phyloP scores from a whole-genome alignment of 1,139 yeast genomes.

The Taiozyma sp. region DNA sequence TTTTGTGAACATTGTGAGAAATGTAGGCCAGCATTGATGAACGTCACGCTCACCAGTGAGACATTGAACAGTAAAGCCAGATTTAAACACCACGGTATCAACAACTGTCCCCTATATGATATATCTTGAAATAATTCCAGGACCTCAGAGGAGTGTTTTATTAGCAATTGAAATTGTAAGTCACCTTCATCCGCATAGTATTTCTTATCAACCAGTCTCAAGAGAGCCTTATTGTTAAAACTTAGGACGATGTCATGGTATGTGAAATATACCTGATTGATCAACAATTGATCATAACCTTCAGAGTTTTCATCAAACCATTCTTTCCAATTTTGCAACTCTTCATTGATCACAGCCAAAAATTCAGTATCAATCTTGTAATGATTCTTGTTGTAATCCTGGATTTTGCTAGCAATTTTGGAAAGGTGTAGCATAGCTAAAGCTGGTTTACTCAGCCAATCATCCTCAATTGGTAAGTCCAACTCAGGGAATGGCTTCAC shows the following conservation, averaged over 20 bases:
- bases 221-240: slow-evolving; percentile 22
- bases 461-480: slow-evolving; percentile 36
- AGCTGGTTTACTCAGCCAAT: slow-evolving; percentile 51
- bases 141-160: slow-evolving; percentile 35
- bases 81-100: slow-evolving; percentile 53
- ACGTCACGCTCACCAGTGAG: slow-evolving; percentile 41
- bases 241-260: slow-evolving; percentile 25
- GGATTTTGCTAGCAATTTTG: slow-evolving; percentile 30
- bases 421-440: slow-evolving; percentile 41
- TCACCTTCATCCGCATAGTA: slow-evolving; percentile 10
- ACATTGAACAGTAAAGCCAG: slow-evolving; percentile 43
- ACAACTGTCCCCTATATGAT: slow-evolving; percentile 32
- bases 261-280: slow-evolving; percentile 23
- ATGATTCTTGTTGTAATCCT: slow-evolving; percentile 4
- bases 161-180: slow-evolving; percentile 29
- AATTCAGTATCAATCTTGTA: slow-evolving; percentile 1
- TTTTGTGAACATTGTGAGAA: slow-evolving; percentile 18
- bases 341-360: slow-evolving; percentile 6
- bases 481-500: slow-evolving; percentile 33
- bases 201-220: slow-evolving; percentile 15
- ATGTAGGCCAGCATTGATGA: slow-evolving; percentile 38
- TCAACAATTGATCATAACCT: slow-evolving; percentile 8
- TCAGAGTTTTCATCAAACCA: slow-evolving; percentile 10
- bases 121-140: slow-evolving; percentile 33
- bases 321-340: slow-evolving; percentile 19